Evolutionary conservation across 106 monocot species (phyloP).

Genomic region (Vanilla planifolia): DNA sequence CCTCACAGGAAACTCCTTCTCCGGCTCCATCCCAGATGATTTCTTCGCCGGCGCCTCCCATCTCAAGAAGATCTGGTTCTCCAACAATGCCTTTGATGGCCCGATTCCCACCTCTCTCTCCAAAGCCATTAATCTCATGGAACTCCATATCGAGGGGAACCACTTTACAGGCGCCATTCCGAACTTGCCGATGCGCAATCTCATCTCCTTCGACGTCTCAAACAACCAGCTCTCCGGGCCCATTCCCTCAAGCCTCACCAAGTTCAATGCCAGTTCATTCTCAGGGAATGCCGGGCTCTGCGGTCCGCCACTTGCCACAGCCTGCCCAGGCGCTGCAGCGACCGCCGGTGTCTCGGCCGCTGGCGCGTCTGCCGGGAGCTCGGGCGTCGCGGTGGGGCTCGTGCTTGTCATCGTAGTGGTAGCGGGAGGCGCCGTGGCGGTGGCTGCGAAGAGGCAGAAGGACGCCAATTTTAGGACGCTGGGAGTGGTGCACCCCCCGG

Average conservation of each 20-base stretch:
- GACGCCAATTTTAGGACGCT: conserved; percentile 9
- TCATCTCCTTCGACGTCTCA: conserved; percentile 43
- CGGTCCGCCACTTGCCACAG: conserved; percentile 5
- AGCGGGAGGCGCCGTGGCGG: conserved; percentile 5
- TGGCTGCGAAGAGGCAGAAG: conserved; percentile 3
- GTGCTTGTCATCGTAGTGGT: neutral
- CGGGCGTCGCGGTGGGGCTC: conserved; percentile 3
- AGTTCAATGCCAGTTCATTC: conserved; percentile 47
- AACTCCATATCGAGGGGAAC: conserved; percentile 61
- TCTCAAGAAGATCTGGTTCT: conserved; percentile 66
- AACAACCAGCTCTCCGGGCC: conserved; percentile 46
- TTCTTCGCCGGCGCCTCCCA: conserved; percentile 39
- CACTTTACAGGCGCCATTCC: conserved; percentile 51
- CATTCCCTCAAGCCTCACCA: conserved; percentile 35
- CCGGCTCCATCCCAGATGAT: conserved; percentile 35
- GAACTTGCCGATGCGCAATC: conserved; percentile 2
- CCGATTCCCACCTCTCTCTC: conserved; percentile 43
- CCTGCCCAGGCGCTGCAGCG: conserved; percentile 2
- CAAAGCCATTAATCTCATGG: conserved; percentile 28
- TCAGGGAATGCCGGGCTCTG: conserved; percentile 43
- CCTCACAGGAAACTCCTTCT: conserved; percentile 55
- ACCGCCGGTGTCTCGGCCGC: neutral
- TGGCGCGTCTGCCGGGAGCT: neutral
- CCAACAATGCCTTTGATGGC: conserved; percentile 46
- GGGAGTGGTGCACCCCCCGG: conserved; percentile 7